A percentile compares a stretch with the other conserved stretches of the same genome.
Conservation (phyloP, 257 asterid species). For the Vinca minor region DNA sequence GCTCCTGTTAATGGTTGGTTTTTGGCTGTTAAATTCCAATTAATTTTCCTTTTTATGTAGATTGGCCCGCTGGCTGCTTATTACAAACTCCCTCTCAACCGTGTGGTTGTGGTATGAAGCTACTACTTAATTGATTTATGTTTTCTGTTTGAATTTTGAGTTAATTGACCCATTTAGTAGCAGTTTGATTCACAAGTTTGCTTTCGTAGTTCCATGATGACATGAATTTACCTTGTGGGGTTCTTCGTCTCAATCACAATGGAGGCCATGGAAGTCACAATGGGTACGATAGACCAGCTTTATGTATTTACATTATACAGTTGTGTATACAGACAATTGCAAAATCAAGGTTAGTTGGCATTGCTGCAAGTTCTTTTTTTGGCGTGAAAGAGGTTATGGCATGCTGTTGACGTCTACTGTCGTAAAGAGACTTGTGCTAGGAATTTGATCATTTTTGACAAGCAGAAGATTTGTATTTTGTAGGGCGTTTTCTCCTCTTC, state of each 20-base stretch:
- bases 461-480: background rate
- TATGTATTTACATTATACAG: slow-evolving; percentile 2
- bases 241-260: slow-evolving; percentile 73
- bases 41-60: slow-evolving; percentile 44
- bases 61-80: slow-evolving; percentile 94
- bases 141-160: slow-evolving; percentile 10
- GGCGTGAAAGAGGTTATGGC: background rate
- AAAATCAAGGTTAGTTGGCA: background rate
- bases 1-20: background rate
- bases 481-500: background rate
- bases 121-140: slow-evolving; percentile 2
- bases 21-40: background rate
- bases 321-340: background rate
- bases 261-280: slow-evolving; percentile 82
- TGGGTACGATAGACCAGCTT: slow-evolving; percentile 47
- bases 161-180: slow-evolving; percentile 1
- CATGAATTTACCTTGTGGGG: slow-evolving; percentile 91
- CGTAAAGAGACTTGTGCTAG: no score
- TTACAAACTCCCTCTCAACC: slow-evolving; percentile 90
- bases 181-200: slow-evolving; percentile 2
- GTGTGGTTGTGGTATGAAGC: slow-evolving; percentile 66
- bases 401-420: background rate
- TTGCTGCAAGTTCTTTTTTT: background rate
- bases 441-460: background rate
- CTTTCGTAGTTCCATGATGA: slow-evolving; percentile 75